Evolutionary conservation across 2,329 filamentous ascomycete species (phyloP), one percentile per base, ranked within the genome.

Genomic region (Colletotrichum chlorophyti): DNA sequence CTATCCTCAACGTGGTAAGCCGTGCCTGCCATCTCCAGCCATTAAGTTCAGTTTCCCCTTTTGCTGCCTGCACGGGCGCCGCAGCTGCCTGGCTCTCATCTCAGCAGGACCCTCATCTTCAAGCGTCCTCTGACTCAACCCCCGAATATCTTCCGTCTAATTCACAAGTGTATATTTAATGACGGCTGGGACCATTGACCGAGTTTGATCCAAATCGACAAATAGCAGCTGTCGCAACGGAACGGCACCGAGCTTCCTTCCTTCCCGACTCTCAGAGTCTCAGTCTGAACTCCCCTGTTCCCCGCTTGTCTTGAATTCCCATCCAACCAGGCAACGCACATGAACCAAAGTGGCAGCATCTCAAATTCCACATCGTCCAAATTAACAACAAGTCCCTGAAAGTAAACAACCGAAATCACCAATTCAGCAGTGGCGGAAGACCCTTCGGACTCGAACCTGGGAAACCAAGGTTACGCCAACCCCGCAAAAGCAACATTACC

Each of bases 51-150:
- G n/a, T n/a, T n/a, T 10, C 46, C 15, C 23, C 26, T 11, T 29
- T 14, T 17, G 26, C 42, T 53, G 29, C 41, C 55, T 59, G 42
- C 43, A 35, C 43, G 43, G 38, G 50, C 55, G 43, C 55, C 19
- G 42, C 38, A 54, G 55, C 32, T 57, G 57, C 57, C 57, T 60
- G 50, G 57, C 12, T 40, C 38, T 35, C 14, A 17, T 23, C 50
- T 42, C 31, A 37, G 10, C 26, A 32, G 17, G 37, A 40, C 45
- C 43, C 51, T 48, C 50, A 21, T 42, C n/a, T n/a, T n/a, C n/a
- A n/a, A n/a, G n/a, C n/a, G n/a, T n/a, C n/a, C n/a, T n/a, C n/a
- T n/a, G 54, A 50, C 42, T 57, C 37, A 41, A 37, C 40, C 35
- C 7, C 27, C 45, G 23, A 37, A 50, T 42, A 29, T 27, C 41